A percentile compares a stretch with the other conserved stretches of the same genome.
Evolutionary conservation across 495 filamentous ascomycete species (phyloP).

Genomic region (Aspergillus conjunctus): DNA sequence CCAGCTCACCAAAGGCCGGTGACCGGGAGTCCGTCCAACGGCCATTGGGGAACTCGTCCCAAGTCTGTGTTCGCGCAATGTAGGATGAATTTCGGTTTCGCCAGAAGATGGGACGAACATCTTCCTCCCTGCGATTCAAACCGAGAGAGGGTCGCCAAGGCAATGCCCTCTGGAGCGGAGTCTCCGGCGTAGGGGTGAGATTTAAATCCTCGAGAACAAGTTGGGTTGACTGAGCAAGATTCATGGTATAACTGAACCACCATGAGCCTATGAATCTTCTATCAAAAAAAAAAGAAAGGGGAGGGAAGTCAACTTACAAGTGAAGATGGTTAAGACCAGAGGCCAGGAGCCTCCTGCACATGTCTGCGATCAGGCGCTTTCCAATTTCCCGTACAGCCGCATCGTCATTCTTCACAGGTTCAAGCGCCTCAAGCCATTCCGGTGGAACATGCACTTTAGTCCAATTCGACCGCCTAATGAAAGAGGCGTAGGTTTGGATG

Average conservation of each 20-base stretch:
- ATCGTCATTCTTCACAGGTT: conserved; percentile 97
- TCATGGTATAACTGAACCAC: conserved; percentile 86
- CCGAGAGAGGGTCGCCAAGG: conserved; percentile 96
- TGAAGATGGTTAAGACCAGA: conserved; percentile 87
- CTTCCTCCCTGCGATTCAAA: conserved; percentile 84
- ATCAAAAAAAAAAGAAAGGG: neutral
- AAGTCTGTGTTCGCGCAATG: conserved; percentile 91
- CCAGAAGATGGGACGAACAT: conserved; percentile 99
- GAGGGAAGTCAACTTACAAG: conserved; percentile 59
- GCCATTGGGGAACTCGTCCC: conserved; percentile 99
- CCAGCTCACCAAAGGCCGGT: conserved; percentile 94
- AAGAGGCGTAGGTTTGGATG: conserved; percentile 91
- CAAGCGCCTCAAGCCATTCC: conserved; percentile 76
- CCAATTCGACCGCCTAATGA: conserved; percentile 85
- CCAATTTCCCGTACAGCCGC: conserved; percentile 88
- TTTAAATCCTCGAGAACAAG: conserved; percentile 90
- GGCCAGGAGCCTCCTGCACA: conserved; percentile 82
- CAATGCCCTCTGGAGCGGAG: conserved; percentile 78
- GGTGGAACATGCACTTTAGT: conserved; percentile 81
- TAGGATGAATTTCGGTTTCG: conserved; percentile 95
- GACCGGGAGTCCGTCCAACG: conserved; percentile 98
- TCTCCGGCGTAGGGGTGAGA: conserved; percentile 71
- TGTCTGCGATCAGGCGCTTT: conserved; percentile 83
- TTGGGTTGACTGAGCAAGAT: conserved; percentile 89
- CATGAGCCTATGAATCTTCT: conserved; percentile 12